These are phyloP conservation scores for Berberis thunbergii DNA, from an alignment of 164 flowering plant genomes.

Conservation along the genomic window DNA sequence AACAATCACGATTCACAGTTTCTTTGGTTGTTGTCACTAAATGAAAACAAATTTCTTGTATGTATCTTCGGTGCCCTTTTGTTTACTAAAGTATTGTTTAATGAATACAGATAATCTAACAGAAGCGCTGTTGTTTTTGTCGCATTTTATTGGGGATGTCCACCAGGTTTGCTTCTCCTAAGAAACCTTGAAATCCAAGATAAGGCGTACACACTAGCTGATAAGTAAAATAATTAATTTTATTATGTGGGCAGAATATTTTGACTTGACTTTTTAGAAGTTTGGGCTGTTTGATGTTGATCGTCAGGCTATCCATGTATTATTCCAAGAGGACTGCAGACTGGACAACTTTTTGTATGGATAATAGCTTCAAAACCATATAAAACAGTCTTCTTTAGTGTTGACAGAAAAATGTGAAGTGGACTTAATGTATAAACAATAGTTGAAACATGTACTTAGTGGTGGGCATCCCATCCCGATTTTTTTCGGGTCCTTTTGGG, in stretches of 20 bases:
- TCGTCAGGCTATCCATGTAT: not conserved
- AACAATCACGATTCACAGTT: conserved; percentile 12
- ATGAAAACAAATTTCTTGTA: not conserved
- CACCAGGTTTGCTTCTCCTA: conserved; percentile 62
- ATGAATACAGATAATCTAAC: conserved; percentile 78
- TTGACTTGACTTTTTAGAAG: not conserved
- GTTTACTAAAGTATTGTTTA: conserved; percentile 7
- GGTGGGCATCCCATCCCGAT: too few species aligned
- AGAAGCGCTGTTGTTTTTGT: conserved; percentile 88
- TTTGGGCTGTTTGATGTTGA: not conserved
- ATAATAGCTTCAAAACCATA: not conserved
- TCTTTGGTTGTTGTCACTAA: not conserved
- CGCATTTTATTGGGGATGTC: conserved; percentile 89
- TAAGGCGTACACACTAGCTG: not conserved
- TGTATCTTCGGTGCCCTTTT: conserved; percentile 3
- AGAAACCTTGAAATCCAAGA: not conserved
- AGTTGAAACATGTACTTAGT: too few species aligned
- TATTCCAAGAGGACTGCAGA: not conserved
- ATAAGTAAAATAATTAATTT: not conserved
- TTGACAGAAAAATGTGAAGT: not conserved
- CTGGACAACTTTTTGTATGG: not conserved
- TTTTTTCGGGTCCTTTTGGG: too few species aligned
- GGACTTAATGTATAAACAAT: not conserved
- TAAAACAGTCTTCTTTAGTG: not conserved
- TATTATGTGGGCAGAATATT: not conserved